These are phyloP conservation scores for Pyrenula aspistea DNA, from an alignment of 495 filamentous ascomycete species.

Conservation along the genomic window DNA sequence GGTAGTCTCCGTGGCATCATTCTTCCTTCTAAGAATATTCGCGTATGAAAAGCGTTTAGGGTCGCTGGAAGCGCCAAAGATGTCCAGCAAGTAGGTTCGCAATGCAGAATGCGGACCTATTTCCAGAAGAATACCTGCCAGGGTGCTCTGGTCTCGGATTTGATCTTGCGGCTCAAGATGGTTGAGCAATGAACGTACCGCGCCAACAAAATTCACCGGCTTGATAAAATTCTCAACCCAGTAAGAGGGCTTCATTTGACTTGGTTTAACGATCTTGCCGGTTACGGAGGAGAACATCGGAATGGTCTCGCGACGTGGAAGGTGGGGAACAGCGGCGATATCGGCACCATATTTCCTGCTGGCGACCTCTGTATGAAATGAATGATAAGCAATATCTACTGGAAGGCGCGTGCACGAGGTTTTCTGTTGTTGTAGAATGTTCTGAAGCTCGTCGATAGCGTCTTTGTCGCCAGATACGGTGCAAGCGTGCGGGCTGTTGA, in stretches of 20 bases:
- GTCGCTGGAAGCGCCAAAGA: conserved; percentile 27
- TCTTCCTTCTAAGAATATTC: conserved; percentile 5
- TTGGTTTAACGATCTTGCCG: not conserved
- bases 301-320: not conserved
- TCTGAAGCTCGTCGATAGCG: conserved; percentile 1
- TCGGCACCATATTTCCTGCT: not conserved
- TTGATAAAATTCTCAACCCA: conserved; percentile 43
- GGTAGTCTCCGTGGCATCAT: not conserved
- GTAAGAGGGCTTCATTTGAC: conserved; percentile 23
- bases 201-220: conserved; percentile 35
- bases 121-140: conserved; percentile 13
- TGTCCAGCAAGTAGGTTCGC: conserved; percentile 29
- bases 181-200: no score
- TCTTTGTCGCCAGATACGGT: conserved; percentile 5
- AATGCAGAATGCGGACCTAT: conserved; percentile 28
- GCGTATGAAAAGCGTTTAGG: conserved; percentile 3
- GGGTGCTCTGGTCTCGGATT: conserved; percentile 26
- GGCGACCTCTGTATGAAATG: conserved; percentile 31
- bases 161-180: no score
- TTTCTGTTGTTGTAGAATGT: conserved; percentile 2
- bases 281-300: conserved; percentile 6
- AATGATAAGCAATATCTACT: conserved; percentile 39
- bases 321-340: not conserved
- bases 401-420: conserved; percentile 34
- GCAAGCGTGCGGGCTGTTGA: conserved; percentile 5